Conservation (phyloP, 208 protist species). For the Strigomonas culicis region DNA sequence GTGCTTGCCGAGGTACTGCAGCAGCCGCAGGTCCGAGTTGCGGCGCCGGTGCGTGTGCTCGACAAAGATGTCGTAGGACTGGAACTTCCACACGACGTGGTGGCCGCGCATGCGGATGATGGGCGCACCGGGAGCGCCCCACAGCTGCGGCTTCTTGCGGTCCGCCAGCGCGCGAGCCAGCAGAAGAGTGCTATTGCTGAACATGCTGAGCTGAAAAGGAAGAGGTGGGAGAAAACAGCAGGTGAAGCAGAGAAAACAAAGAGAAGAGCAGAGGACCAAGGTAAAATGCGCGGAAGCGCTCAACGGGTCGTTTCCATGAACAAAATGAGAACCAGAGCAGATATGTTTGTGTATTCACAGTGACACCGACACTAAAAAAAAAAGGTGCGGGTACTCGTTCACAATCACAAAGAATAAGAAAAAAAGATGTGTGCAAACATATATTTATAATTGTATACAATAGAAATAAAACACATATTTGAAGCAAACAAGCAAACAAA, state of each 20-base stretch:
- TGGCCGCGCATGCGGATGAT: conserved; percentile 87
- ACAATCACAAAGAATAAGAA: not conserved
- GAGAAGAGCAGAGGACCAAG: not conserved
- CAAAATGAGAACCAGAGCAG: too few species aligned
- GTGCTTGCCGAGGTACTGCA: conserved; percentile 91
- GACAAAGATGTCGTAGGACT: conserved; percentile 86
- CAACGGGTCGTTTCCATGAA: too few species aligned
- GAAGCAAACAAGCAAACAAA: not conserved
- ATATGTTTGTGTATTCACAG: too few species aligned
- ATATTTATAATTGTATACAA: not conserved
- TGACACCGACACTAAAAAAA: too few species aligned
- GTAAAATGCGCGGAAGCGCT: too few species aligned
- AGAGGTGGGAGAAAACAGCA: not conserved
- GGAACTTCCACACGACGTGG: conserved; percentile 86
- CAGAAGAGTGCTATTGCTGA: conserved; percentile 13
- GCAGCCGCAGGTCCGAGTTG: conserved; percentile 78
- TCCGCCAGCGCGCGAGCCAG: conserved; percentile 54
- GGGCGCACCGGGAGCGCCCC: conserved; percentile 80
- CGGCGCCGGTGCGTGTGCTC: conserved; percentile 84
- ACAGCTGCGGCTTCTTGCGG: conserved; percentile 63
- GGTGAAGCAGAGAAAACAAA: not conserved
- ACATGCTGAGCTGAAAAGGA: conserved; percentile 11
- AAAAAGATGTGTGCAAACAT: not conserved
- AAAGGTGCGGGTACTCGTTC: too few species aligned
- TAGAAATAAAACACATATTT: not conserved